These are phyloP conservation scores for Cadophora malorum DNA, from an alignment of 2,329 filamentous ascomycete genomes.

Conservation along the genomic window DNA sequence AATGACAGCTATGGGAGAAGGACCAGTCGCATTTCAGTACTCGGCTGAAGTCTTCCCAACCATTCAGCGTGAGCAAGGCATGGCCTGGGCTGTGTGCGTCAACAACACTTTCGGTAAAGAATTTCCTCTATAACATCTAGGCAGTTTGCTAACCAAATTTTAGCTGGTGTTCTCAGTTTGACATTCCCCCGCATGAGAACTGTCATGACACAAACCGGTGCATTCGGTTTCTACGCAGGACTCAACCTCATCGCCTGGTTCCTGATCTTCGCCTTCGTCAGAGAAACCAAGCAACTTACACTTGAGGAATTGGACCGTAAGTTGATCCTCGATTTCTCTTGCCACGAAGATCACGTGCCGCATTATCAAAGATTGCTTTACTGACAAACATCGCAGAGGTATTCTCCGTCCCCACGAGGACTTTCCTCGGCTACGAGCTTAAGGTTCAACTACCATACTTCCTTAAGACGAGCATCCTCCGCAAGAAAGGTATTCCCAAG, in stretches of 20 bases:
- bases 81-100: conserved; percentile 66
- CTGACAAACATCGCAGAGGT: conserved; percentile 23
- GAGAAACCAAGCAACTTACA: conserved; percentile 59
- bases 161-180: conserved; percentile 64
- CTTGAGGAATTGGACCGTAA: conserved; percentile 54
- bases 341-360: not conserved
- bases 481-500: conserved; percentile 47
- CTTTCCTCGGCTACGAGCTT: conserved; percentile 32
- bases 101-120: conserved; percentile 68
- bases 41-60: conserved; percentile 67
- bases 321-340: conserved; percentile 51
- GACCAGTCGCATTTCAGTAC: conserved; percentile 65
- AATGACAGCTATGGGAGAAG: conserved; percentile 58
- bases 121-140: conserved; percentile 54
- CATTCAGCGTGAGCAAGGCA: conserved; percentile 66
- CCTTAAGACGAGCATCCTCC: conserved; percentile 32
- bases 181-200: conserved; percentile 45
- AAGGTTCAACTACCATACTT: conserved; percentile 34
- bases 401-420: conserved; percentile 33
- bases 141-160: conserved; percentile 70
- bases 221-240: conserved; percentile 59
- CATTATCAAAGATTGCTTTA: not conserved
- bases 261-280: conserved; percentile 61
- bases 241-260: conserved; percentile 60
- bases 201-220: conserved; percentile 45